Evolutionary conservation across 139 green algal genomes (phyloP), one percentile per base, ranked within the genome.

Genomic region (Parachlorella kessleri): DNA sequence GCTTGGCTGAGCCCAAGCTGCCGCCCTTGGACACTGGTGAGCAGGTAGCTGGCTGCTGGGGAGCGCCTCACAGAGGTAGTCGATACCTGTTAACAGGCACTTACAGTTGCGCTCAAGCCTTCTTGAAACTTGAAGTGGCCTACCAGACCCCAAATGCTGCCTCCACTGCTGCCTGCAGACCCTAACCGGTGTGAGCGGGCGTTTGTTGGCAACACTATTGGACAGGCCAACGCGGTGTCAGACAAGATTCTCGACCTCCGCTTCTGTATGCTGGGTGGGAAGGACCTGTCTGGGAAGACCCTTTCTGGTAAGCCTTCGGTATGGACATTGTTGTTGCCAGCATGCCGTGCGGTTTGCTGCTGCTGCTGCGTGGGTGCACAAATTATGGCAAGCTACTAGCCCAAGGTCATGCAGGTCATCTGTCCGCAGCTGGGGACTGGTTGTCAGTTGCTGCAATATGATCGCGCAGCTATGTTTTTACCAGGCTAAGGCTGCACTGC

Each of bases 221-320:
- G 94, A 2, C 92, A 97, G 87, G 96, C 96, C 54, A 99, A 99
- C 73, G 96, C 93, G 23, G 96, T 99, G 48, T 92, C 85, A 4
- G 93, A 99, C 90, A 96, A 92, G 70, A 21, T 95, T 18, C 85
- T 99, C 54, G 96, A 99, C 86, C 83, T 99, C 41, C 84, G 95
- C 10, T 85, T 91, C 83, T 98, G 93, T 85, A 74, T 88, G 26
- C 92, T 91, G 76, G 63, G 63, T 10, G 91, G 85, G n/a, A 89
- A 84, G 36, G 83, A 98, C 79, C 82, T 99, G 33, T 77, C 53
- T 18, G 86, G 77, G 41, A 98, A 96, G 79, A 92, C 91, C 36
- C 85, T 99, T 66, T 92, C 94, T 33, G 81, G 76, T 81, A 55
- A 28, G 72, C 24, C 30, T 6, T 24, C 38, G 35, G 4, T 73